phyloP scores from a whole-genome alignment of 2,329 filamentous ascomycete genomes.

The Arachnopeziza araneosa region DNA sequence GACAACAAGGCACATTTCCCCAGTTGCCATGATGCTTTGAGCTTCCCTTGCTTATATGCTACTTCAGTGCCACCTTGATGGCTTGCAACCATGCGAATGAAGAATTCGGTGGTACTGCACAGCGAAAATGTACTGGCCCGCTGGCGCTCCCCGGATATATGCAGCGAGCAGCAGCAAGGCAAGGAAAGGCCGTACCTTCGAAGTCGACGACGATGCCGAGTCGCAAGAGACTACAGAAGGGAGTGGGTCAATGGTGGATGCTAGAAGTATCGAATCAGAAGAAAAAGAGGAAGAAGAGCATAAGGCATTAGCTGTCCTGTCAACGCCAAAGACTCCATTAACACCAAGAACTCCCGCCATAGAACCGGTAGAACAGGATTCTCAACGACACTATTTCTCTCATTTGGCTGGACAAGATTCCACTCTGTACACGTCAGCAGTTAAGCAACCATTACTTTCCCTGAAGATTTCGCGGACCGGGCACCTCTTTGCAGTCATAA shows the following conservation, averaged over 20 bases:
- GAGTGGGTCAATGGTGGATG: constrained; percentile 29
- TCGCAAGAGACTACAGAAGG: constrained; percentile 32
- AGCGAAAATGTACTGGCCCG: constrained; percentile 80
- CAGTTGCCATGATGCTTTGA: constrained; percentile 1
- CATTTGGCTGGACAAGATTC: constrained; percentile 12
- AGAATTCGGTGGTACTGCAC: constrained; percentile 25
- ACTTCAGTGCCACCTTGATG: constrained; percentile 20
- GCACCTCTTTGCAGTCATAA: constrained; percentile 83
- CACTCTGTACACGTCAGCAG: constrained; percentile 11
- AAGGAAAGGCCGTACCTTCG: constrained; percentile 43
- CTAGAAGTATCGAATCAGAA: constrained; percentile 21
- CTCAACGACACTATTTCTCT: constrained; percentile 24
- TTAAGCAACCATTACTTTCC: constrained; percentile 63
- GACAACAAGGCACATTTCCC: neutral
- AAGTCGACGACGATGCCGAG: constrained; percentile 57
- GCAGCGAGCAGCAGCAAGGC: constrained; percentile 65
- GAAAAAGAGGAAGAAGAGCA: constrained; percentile 23
- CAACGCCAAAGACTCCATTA: constrained; percentile 37
- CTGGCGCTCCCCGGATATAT: constrained; percentile 78
- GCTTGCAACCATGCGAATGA: constrained; percentile 32
- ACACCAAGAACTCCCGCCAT: constrained; percentile 54
- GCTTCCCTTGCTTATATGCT: constrained; percentile 8
- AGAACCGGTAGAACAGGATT: constrained; percentile 52
- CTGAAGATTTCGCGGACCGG: constrained; percentile 74
- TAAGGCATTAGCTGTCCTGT: constrained; percentile 17